These are phyloP conservation scores for rapeseed (Brassica napus) DNA, from an alignment of 345 rosid species.

Conservation along the genomic window DNA sequence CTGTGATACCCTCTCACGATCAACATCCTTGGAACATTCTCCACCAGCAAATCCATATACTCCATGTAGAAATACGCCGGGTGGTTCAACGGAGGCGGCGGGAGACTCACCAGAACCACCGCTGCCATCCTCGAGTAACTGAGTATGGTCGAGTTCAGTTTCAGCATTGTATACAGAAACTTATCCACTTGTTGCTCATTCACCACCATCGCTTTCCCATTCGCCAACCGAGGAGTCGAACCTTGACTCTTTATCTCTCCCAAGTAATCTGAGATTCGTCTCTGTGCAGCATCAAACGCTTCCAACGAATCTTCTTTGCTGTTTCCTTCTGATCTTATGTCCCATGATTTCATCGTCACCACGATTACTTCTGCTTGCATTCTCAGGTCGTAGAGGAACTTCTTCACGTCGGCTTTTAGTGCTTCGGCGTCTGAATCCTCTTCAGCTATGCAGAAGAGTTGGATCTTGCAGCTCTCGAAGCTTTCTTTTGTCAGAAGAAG, in stretches of 20 bases:
- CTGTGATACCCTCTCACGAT: constrained; percentile 97
- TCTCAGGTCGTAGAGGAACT: constrained; percentile 92
- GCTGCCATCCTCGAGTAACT: constrained; percentile 88
- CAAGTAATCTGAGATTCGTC: constrained; percentile 65
- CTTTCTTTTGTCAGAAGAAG: constrained; percentile 98
- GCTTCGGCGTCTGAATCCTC: constrained; percentile 95
- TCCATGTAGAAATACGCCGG: constrained; percentile 98
- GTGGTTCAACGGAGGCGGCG: constrained; percentile 59
- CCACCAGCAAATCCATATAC: constrained; percentile 95
- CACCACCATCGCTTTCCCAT: constrained; percentile 76
- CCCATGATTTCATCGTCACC: constrained; percentile 94
- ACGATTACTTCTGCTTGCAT: constrained; percentile 99
- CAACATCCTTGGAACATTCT: constrained; percentile 89
- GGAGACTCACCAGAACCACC: constrained; percentile 84
- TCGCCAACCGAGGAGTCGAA: constrained; percentile 56
- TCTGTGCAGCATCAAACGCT: constrained; percentile 74
- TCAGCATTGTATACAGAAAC: constrained; percentile 77
- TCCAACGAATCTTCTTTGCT: constrained; percentile 72
- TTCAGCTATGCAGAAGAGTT: constrained; percentile 98
- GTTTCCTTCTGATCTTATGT: constrained; percentile 58
- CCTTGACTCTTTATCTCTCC: constrained; percentile 62
- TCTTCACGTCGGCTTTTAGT: constrained; percentile 94
- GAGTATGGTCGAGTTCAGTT: constrained; percentile 79
- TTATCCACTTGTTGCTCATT: constrained; percentile 69
- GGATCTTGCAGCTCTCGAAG: constrained; percentile 97